Percentiles rank a stretch among this genome's conserved stretches.
Evolutionary conservation across 305 asterid genomes (phyloP).

Genomic region (Andrographis paniculata): DNA sequence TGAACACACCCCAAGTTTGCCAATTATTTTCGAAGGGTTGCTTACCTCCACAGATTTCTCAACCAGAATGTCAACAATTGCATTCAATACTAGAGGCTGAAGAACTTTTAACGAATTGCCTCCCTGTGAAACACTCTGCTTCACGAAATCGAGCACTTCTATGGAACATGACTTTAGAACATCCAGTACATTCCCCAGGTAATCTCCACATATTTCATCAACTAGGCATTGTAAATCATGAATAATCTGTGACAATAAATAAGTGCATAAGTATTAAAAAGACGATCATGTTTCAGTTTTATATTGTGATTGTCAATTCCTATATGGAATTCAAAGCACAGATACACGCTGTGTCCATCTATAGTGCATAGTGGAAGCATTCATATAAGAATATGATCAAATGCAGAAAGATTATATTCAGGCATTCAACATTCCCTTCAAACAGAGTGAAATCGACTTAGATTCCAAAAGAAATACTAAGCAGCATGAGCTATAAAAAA

Average conservation of each 20-base stretch:
- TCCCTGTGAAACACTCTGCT: slow-evolving; percentile 80
- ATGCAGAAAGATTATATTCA: background rate
- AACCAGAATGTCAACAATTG: slow-evolving; percentile 64
- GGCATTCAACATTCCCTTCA: background rate
- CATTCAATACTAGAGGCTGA: slow-evolving; percentile 59
- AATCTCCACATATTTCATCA: slow-evolving; percentile 64
- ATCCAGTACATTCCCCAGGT: slow-evolving; percentile 58
- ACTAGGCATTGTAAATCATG: slow-evolving; percentile 62
- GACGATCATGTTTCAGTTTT: background rate
- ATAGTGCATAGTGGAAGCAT: too few relatives aligned
- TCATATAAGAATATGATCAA: slow-evolving; percentile 5
- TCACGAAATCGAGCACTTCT: slow-evolving; percentile 77
- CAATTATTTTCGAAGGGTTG: background rate
- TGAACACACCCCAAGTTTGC: too few relatives aligned
- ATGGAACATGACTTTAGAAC: slow-evolving; percentile 64
- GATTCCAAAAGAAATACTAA: too few relatives aligned
- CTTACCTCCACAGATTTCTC: slow-evolving; percentile 84
- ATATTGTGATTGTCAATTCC: slow-evolving; percentile 1
- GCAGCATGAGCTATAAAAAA: too few relatives aligned
- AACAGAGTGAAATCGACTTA: background rate
- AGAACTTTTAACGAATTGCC: slow-evolving; percentile 59
- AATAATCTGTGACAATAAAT: slow-evolving; percentile 49
- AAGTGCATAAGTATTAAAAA: background rate
- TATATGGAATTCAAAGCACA: background rate
- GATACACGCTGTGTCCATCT: too few relatives aligned